Percentiles rank a stretch among this genome's conserved stretches.
Evolutionary conservation across 1,139 yeast species (phyloP).

Genomic region (Saccharomyces hybrid): DNA sequence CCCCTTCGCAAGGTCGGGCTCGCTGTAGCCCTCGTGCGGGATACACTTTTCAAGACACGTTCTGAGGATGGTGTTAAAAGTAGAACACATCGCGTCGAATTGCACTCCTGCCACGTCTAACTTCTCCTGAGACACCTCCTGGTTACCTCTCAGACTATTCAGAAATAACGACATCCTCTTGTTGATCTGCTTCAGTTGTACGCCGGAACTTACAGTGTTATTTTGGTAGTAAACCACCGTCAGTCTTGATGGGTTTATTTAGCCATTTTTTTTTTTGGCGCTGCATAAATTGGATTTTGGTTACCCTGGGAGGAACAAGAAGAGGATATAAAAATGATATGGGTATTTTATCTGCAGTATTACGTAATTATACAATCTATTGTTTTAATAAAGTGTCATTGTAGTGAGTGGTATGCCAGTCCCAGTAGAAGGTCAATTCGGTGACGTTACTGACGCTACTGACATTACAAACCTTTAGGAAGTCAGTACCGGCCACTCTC

Average conservation of each 20-base stretch:
- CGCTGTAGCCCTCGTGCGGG: conserved; percentile 63
- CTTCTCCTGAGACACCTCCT: conserved; percentile 61
- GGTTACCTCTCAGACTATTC: conserved; percentile 35
- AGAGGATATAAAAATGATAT: background rate
- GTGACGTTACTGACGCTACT: no score
- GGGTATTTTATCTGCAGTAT: background rate
- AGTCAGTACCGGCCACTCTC: no score
- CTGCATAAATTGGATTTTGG: background rate
- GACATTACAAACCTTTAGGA: no score
- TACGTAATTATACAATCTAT: background rate
- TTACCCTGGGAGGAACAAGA: background rate
- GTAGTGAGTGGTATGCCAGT: no score
- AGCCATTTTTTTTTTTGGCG: background rate
- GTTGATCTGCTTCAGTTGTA: background rate
- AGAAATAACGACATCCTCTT: conserved; percentile 55
- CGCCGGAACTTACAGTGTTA: background rate
- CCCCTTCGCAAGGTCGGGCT: conserved; percentile 71
- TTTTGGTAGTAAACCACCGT: background rate
- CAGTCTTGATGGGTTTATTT: background rate
- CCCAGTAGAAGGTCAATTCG: no score
- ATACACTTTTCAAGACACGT: conserved; percentile 67
- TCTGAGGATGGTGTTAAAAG: conserved; percentile 52
- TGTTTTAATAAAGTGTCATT: no score
- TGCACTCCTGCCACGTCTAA: conserved; percentile 68
- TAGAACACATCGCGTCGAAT: conserved; percentile 60